These are phyloP conservation scores for Porogramme epimiltina DNA, from an alignment of 1,284 basidiomycete species.

Conservation along the genomic window DNA sequence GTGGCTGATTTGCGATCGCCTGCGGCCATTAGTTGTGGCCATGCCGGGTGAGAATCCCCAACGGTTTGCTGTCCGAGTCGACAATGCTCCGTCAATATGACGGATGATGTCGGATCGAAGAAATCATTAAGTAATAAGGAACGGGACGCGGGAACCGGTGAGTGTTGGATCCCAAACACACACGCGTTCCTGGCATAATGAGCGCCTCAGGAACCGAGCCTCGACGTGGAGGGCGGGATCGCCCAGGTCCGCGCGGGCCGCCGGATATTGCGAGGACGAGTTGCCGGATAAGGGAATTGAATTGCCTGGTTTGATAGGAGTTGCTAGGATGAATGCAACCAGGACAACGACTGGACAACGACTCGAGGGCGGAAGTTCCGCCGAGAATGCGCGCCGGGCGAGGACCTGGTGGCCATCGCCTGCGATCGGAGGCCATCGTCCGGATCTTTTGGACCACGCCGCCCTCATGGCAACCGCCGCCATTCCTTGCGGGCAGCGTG, in stretches of 20 bases:
- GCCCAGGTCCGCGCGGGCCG: constrained; percentile 6
- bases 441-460: not conserved
- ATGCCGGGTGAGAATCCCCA: too few species aligned
- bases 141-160: too few species aligned
- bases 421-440: too few species aligned
- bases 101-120: too few species aligned
- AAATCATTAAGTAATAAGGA: too few species aligned
- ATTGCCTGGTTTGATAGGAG: constrained; percentile 12
- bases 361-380: too few species aligned
- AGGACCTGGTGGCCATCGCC: too few species aligned
- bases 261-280: not conserved
- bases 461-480: constrained; percentile 16
- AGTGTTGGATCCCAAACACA: not conserved
- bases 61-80: too few species aligned
- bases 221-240: not conserved
- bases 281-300: constrained; percentile 3
- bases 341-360: constrained; percentile 15
- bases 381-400: too few species aligned
- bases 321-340: constrained; percentile 14
- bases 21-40: too few species aligned
- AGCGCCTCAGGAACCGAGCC: not conserved
- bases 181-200: not conserved
- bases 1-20: too few species aligned
- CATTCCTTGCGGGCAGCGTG: constrained; percentile 8
- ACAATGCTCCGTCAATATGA: too few species aligned